Evolutionary conservation across 1,284 basidiomycete species (phyloP).

Genomic region (Puccinia horiana): DNA sequence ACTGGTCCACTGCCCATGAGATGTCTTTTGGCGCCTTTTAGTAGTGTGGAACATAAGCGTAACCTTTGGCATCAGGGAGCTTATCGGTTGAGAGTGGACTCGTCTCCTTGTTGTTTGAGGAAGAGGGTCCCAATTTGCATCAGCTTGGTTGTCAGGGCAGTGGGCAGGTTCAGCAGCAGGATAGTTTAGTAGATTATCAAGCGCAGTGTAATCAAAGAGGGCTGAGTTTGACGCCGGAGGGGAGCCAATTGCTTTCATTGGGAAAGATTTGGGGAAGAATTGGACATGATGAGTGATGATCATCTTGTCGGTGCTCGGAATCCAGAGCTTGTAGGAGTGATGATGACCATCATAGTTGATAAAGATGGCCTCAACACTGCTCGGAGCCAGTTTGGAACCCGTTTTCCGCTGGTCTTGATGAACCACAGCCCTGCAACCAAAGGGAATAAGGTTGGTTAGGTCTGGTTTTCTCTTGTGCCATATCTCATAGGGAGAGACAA

Average conservation of each 20-base stretch:
- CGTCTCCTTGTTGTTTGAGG: no score
- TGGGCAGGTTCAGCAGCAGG: no score
- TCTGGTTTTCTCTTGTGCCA: not conserved
- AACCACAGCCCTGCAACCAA: not conserved
- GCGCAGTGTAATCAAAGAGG: no score
- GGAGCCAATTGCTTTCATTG: no score
- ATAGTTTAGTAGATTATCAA: no score
- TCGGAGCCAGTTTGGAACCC: not conserved
- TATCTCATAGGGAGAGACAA: not conserved
- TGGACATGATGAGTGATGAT: slow-evolving; percentile 4
- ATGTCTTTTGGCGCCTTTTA: slow-evolving; percentile 1
- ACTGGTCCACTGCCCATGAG: not conserved
- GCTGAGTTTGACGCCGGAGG: no score
- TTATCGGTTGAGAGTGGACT: not conserved
- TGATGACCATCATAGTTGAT: not conserved
- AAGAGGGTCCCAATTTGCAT: not conserved
- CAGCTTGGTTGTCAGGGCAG: no score
- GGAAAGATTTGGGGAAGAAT: not conserved
- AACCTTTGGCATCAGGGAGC: not conserved
- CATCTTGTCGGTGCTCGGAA: not conserved
- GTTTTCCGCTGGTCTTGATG: not conserved
- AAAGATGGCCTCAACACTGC: not conserved
- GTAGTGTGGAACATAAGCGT: not conserved
- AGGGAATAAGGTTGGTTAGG: not conserved
- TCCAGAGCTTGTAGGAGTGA: not conserved